Evolutionary conservation across 192 early-diverging fungal species (phyloP).

Genomic region (Dissophora ornata): DNA sequence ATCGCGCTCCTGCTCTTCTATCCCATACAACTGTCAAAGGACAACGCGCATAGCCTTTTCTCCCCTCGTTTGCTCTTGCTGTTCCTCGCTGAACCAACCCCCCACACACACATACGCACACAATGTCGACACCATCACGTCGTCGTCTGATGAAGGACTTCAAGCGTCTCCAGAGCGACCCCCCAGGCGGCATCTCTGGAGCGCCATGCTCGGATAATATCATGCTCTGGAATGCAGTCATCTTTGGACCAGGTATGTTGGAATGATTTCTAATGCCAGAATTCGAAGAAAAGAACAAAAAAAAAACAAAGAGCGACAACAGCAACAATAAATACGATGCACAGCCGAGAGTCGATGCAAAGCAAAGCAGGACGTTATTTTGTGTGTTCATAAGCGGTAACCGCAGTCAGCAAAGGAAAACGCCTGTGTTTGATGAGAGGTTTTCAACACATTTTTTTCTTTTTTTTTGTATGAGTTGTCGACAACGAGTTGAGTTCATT

Average conservation of each 20-base stretch:
- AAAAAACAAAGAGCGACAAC: neutral
- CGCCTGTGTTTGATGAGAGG: too few relatives aligned
- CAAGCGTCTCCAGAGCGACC: constrained; percentile 93
- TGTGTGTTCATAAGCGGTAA: too few relatives aligned
- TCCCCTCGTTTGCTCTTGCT: neutral
- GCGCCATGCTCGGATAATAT: constrained; percentile 97
- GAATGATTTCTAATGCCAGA: neutral
- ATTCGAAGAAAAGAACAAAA: neutral
- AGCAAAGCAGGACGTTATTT: too few relatives aligned
- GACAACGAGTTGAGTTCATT: too few relatives aligned
- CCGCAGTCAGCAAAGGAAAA: too few relatives aligned
- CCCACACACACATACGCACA: neutral
- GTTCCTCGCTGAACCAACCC: neutral
- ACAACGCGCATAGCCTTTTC: too few relatives aligned
- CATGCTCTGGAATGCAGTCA: constrained; percentile 99
- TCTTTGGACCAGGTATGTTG: constrained; percentile 86
- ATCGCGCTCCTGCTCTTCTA: too few relatives aligned
- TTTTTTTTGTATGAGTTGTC: too few relatives aligned
- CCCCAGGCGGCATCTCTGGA: constrained; percentile 88
- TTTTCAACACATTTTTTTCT: too few relatives aligned
- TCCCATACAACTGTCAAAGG: too few relatives aligned
- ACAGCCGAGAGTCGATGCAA: too few relatives aligned
- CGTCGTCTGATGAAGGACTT: constrained; percentile 98
- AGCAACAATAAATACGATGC: too few relatives aligned
- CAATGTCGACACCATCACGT: constrained; percentile 94